These are phyloP conservation scores for Elsinoe perseae DNA, from an alignment of 2,329 filamentous ascomycete genomes.

Conservation along the genomic window DNA sequence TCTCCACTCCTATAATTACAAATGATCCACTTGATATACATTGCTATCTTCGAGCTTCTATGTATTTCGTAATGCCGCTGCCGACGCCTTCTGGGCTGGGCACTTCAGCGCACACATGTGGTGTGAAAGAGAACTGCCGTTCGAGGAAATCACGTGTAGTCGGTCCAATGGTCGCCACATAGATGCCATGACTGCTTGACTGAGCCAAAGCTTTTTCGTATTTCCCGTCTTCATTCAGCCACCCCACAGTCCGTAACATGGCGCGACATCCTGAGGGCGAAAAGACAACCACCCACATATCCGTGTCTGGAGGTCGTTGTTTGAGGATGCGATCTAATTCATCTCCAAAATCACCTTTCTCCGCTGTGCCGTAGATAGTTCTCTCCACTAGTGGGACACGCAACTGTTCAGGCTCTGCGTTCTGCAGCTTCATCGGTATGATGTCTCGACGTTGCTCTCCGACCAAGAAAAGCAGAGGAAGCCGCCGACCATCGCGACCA, in stretches of 20 bases:
- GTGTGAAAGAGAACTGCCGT: slow-evolving; percentile 56
- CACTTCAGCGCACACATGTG: slow-evolving; percentile 71
- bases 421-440: slow-evolving; percentile 73
- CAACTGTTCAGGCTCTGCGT: slow-evolving; percentile 36
- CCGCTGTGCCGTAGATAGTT: slow-evolving; percentile 78
- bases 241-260: slow-evolving; percentile 48
- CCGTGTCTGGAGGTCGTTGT: neutral
- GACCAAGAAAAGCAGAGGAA: slow-evolving; percentile 73
- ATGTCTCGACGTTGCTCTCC: slow-evolving; percentile 85
- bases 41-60: neutral
- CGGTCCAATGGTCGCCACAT: slow-evolving; percentile 82
- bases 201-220: slow-evolving; percentile 22
- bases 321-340: slow-evolving; percentile 47
- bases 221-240: slow-evolving; percentile 38
- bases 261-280: slow-evolving; percentile 55
- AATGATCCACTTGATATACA: neutral
- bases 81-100: slow-evolving; percentile 76
- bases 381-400: slow-evolving; percentile 67
- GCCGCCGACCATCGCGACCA: slow-evolving; percentile 38
- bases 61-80: slow-evolving; percentile 49
- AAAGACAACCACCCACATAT: slow-evolving; percentile 66
- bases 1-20: neutral
- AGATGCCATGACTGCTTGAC: slow-evolving; percentile 37
- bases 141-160: slow-evolving; percentile 74
- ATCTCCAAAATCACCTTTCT: slow-evolving; percentile 67